Evolutionary conservation across 768 basidiomycete genomes (phyloP).

Genomic region (Boletus eberwhitei): DNA sequence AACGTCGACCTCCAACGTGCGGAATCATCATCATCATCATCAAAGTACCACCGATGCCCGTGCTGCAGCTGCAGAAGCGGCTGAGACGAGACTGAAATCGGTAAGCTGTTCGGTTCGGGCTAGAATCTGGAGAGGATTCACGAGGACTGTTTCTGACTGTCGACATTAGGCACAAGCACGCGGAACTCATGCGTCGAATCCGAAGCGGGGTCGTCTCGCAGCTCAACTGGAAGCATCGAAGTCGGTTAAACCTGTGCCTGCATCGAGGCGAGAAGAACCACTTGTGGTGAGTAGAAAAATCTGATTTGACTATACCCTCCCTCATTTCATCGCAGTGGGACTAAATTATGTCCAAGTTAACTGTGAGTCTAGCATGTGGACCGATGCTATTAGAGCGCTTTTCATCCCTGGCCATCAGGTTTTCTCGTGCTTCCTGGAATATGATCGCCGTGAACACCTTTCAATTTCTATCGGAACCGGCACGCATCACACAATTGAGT

Average conservation of each 20-base stretch:
- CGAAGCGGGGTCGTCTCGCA: constrained; percentile 43
- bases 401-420: constrained; percentile 31
- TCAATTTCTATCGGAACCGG: constrained; percentile 34
- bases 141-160: constrained; percentile 4
- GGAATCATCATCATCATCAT: constrained; percentile 18
- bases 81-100: constrained; percentile 55
- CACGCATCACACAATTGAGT: constrained; percentile 18
- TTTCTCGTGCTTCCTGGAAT: constrained; percentile 33
- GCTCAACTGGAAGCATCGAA: constrained; percentile 41
- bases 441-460: constrained; percentile 30
- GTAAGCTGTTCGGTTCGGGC: constrained; percentile 36
- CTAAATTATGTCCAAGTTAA: constrained; percentile 24
- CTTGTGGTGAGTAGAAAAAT: constrained; percentile 42
- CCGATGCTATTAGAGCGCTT: constrained; percentile 13
- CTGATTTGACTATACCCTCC: constrained; percentile 15
- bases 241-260: constrained; percentile 34
- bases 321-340: constrained; percentile 41
- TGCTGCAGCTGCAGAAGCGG: constrained; percentile 58
- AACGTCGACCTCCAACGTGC: constrained; percentile 22
- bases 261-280: constrained; percentile 37
- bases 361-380: constrained; percentile 25
- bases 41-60: constrained; percentile 40
- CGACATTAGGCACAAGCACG: constrained; percentile 38
- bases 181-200: constrained; percentile 43
- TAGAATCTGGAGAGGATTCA: constrained; percentile 26